Base-by-base conservation (phyloP, 1,139 yeast species). In the Groenewaldozyma auringiensis region DNA sequence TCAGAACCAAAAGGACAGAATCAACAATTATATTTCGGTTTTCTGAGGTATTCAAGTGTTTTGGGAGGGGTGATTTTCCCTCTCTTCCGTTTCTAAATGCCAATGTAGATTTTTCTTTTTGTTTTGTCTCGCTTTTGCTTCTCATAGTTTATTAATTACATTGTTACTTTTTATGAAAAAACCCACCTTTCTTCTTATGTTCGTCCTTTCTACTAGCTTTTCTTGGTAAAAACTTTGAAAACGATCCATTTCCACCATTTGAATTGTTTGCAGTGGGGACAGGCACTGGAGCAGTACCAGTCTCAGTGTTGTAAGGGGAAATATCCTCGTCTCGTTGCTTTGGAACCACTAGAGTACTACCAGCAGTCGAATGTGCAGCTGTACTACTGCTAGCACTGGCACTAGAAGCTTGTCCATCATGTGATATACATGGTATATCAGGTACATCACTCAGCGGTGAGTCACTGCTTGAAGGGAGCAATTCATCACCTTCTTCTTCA, bases 1-100 rank as follows among this genome's bases (percentile, higher is more conserved):
- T 16, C 74, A 70, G 56, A 69, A 70, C 52, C 74, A 70, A 53
- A 66, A 66, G 56, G 71, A 67, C 44, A 58, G 74, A 45, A 66
- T 69, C 51, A 57, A 61, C 44, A 64, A 62, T 50, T 69, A 65
- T 50, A 67, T 69, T 46, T 51, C 66, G 35, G 70, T 70, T 18
- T 64, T 64, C 49, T 68, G 57, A 50, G 29, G 11, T 25, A n/a
- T 44, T 9, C n/a, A 21, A 33, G 25, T 9, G 32, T n/a, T n/a
- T n/a, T n/a, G n/a, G n/a, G n/a, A n/a, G n/a, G n/a, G n/a, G n/a
- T n/a, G n/a, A n/a, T n/a, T n/a, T n/a, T n/a, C n/a, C n/a, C n/a
- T n/a, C n/a, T n/a, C n/a, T n/a, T n/a, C n/a, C n/a, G n/a, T n/a
- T n/a, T n/a, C n/a, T n/a, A n/a, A n/a, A n/a, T n/a, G n/a, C n/a